These are phyloP conservation scores for Ensete glaucum DNA, from an alignment of 176 grass and related monocot genomes.

Conservation along the genomic window DNA sequence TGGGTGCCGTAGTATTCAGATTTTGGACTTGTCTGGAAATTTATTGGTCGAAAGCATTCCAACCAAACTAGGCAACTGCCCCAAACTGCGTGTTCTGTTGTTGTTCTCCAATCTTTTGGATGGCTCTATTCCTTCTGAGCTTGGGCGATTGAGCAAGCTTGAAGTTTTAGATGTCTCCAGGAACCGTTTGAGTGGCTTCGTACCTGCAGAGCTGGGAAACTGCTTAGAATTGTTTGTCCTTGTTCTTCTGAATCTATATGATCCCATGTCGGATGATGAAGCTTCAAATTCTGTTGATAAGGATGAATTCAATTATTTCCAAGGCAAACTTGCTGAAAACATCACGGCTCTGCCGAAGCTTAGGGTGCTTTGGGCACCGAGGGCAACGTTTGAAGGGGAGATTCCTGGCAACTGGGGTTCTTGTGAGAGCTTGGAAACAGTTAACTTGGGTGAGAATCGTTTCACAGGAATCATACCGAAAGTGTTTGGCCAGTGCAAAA, in stretches of 20 bases:
- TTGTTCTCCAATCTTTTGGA: constrained; percentile 58
- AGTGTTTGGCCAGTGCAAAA: constrained; percentile 33
- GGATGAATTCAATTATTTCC: constrained; percentile 56
- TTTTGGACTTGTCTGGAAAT: constrained; percentile 48
- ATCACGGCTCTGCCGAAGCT: constrained; percentile 41
- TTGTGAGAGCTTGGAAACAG: constrained; percentile 42
- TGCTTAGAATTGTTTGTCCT: constrained; percentile 48
- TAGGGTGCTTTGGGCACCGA: constrained; percentile 42
- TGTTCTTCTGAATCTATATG: constrained; percentile 47
- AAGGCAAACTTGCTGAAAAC: constrained; percentile 34
- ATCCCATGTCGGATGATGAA: constrained; percentile 16
- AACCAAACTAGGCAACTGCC: constrained; percentile 43
- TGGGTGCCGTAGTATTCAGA: constrained; percentile 29
- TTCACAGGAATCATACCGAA: constrained; percentile 37
- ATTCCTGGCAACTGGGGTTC: constrained; percentile 44
- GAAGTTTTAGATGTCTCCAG: constrained; percentile 57
- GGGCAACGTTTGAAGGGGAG: constrained; percentile 25
- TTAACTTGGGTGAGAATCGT: constrained; percentile 41
- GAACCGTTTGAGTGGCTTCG: constrained; percentile 53
- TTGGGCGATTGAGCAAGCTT: constrained; percentile 56
- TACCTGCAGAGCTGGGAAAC: constrained; percentile 58
- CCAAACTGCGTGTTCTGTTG: constrained; percentile 38
- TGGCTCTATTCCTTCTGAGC: constrained; percentile 52
- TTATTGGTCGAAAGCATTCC: constrained; percentile 45
- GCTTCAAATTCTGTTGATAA: not conserved